Base-by-base conservation (phyloP, 2,329 filamentous ascomycete genomes). In the Ophidiomyces ophidiicola region DNA sequence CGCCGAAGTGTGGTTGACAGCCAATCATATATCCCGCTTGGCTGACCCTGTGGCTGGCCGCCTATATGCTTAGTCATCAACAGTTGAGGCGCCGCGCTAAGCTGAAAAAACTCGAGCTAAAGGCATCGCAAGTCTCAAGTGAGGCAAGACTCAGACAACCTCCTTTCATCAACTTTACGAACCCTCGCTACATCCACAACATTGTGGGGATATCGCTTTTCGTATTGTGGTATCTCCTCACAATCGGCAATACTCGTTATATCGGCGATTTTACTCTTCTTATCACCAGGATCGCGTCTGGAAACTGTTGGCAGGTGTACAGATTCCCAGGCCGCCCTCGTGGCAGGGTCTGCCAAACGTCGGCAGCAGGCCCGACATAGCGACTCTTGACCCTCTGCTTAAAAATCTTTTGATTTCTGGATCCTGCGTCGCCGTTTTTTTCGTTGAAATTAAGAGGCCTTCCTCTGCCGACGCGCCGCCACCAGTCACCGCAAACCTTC, bases 291-390 rank as follows among this genome's bases (percentile, higher is more conserved):
- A 31, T 43, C 39, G 45, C 47, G 45, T 41, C 52, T 53, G 51
- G 56, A 55, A 50, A 56, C 52, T 50, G 56, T 56, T 52, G 50
- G 56, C 14, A 37, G 47, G 49, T 41, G 24, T 17, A 30, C 32
- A 50, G 58, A 58, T 26, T 33, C 58, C 57, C 53, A 56, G 54
- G 61, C 60, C 61, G 61, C 60, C 61, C 61, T 63, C 56, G 60
- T 62, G 60, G 61, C 61, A 64, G 63, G 61, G 60, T 60, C 60
- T 62, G 61, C 60, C 61, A 59, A 55, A 62, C 58, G 60, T 60
- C 62, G 55, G 57, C 43, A 42, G 21, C 33, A 56, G 60, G 59
- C 60, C 57, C 57, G 55, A 54, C 53, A 53, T 51, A 31, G 23
- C 29, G 48, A 46, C 40, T 41, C 48, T 52, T 52, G 47, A 48